These are phyloP conservation scores for Begonia loranthoides DNA, from an alignment of 306 rosid genomes.

Conservation along the genomic window DNA sequence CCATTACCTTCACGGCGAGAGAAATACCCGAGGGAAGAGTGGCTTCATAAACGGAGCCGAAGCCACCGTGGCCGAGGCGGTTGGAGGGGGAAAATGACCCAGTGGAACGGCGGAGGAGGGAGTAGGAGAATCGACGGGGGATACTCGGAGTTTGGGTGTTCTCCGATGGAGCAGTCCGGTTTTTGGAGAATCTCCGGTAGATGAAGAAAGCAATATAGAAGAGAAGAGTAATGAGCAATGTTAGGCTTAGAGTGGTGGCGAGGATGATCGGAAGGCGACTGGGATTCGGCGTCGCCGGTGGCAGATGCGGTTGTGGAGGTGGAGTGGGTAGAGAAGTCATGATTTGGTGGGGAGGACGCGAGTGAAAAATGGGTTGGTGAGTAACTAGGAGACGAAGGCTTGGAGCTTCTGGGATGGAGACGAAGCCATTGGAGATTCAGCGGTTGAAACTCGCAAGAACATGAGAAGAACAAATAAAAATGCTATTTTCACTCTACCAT, in stretches of 20 bases:
- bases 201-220: constrained; percentile 31
- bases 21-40: constrained; percentile 60
- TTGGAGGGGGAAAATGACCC: constrained; percentile 61
- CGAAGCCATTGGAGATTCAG: no score
- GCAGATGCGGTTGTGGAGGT: constrained; percentile 18
- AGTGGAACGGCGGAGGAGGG: constrained; percentile 73
- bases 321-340: constrained; percentile 62
- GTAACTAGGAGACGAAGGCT: background rate
- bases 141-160: constrained; percentile 9
- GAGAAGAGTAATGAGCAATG: constrained; percentile 10
- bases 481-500: no score
- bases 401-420: no score
- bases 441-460: no score
- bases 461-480: no score
- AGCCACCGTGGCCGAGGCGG: constrained; percentile 86
- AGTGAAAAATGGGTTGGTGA: background rate
- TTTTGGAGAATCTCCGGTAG: constrained; percentile 70
- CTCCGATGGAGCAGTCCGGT: constrained; percentile 71
- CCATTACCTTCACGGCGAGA: constrained; percentile 80
- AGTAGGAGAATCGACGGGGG: constrained; percentile 39
- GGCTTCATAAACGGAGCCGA: constrained; percentile 88
- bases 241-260: constrained; percentile 18
- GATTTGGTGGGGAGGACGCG: background rate
- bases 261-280: constrained; percentile 14
- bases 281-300: background rate